Evolutionary conservation across 495 filamentous ascomycete genomes (phyloP), one percentile per base, ranked within the genome.

Genomic region (Xylaria telfairii): DNA sequence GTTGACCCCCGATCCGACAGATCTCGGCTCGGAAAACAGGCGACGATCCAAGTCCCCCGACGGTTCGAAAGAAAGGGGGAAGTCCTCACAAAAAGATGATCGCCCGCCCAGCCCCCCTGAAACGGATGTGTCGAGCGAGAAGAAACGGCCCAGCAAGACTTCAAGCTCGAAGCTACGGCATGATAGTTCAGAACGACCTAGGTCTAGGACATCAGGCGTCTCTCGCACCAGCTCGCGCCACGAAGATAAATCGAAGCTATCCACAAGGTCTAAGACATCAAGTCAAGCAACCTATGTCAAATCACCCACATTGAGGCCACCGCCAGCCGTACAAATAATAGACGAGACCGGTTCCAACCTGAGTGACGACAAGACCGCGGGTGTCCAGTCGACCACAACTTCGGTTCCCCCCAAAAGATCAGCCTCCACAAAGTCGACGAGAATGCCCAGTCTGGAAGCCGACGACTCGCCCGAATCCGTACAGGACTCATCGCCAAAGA

Each of bases 1-100:
- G 41, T 90, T 89, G 67, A 96, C 93, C 0, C 93, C 93, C 19
- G 92, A 95, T 66, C 84, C 92, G 41, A 96, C 93, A 46, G 93
- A 96, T 74, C 76, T 95, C 13, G 89, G 91, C 42, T 81, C 86
- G 63, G 83, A 79, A 61, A 83, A 86, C 30, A 77, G 77, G 70
- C 78, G 73, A 67, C 79, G 79, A 72, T 84, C 79, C 49, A 83
- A 83, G 69, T 82, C 80, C 49, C 70, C 51, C 49, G 81, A 78
- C 47, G 71, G 53, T 30, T 81, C 81, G 15, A 67, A 53, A 8
- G 65, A 76, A 2, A 74, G 73, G 13, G 71, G 69, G 47, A 77
- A 82, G 65, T 77, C 76, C 13, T 64, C 80, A 7, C 76, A 73
- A 24, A 79, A 80, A 69, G 80, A 84, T 64, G 81, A 77, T 30